phyloP scores from a whole-genome alignment of 2,329 filamentous ascomycete species.

The Beauveria brongniartii region DNA sequence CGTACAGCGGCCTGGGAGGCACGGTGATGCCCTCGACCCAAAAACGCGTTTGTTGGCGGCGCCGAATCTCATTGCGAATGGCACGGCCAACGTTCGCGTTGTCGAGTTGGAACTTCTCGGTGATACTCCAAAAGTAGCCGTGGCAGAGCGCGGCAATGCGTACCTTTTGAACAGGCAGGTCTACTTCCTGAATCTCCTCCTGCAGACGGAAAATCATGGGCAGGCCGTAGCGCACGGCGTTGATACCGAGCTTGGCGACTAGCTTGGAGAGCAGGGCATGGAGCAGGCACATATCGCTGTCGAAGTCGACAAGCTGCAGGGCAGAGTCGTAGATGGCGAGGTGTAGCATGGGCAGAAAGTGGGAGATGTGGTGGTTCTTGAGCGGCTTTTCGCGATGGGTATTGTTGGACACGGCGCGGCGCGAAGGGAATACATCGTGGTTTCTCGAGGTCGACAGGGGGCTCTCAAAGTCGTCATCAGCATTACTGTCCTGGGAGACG shows the following conservation, averaged over 20 bases:
- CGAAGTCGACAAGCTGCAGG: constrained; percentile 61
- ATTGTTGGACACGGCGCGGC: constrained; percentile 61
- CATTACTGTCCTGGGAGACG: constrained; percentile 54
- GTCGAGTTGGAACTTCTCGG: constrained; percentile 70
- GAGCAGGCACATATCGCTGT: constrained; percentile 67
- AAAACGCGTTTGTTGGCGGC: constrained; percentile 63
- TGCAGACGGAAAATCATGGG: constrained; percentile 87
- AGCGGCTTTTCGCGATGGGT: constrained; percentile 51
- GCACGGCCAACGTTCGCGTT: constrained; percentile 58
- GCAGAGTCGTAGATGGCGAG: constrained; percentile 85
- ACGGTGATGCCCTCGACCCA: constrained; percentile 72
- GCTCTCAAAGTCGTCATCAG: constrained; percentile 43
- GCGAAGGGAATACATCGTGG: constrained; percentile 35
- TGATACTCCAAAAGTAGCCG: constrained; percentile 78
- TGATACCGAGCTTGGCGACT: constrained; percentile 71
- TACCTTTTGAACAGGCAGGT: constrained; percentile 62
- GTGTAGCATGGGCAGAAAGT: constrained; percentile 75
- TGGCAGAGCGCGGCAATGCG: constrained; percentile 78
- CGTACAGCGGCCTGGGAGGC: constrained; percentile 57
- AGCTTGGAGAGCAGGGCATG: constrained; percentile 70
- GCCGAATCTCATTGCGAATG: constrained; percentile 67
- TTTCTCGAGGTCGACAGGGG: constrained; percentile 36
- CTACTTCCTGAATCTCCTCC: constrained; percentile 66
- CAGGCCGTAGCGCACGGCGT: constrained; percentile 67
- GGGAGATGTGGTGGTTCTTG: constrained; percentile 46